A percentile compares a stretch with the other conserved stretches of the same genome.
Evolutionary conservation across 2,329 filamentous ascomycete species (phyloP).

Genomic region (Tolypocladium album): DNA sequence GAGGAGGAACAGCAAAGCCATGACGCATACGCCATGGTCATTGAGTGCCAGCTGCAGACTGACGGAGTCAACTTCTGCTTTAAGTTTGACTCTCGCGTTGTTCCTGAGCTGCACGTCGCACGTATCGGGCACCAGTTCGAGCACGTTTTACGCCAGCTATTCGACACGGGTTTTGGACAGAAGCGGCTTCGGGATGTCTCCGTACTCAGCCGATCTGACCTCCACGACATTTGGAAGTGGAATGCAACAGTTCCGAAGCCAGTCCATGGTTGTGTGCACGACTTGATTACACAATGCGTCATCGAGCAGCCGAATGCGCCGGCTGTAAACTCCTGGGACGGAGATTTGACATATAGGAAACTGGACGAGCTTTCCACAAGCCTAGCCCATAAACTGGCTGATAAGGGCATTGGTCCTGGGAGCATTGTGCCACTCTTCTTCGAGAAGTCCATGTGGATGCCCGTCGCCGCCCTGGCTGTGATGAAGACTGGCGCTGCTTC

Average conservation of each 20-base stretch:
- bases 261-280: constrained; percentile 9
- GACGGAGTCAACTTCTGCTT: background rate
- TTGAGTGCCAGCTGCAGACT: background rate
- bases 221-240: constrained; percentile 10
- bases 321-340: constrained; percentile 13
- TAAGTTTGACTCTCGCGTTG: constrained; percentile 4
- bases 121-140: constrained; percentile 5
- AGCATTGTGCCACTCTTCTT: constrained; percentile 11
- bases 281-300: constrained; percentile 5
- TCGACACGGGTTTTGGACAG: background rate
- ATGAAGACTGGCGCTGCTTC: constrained; percentile 11
- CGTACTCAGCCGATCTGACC: constrained; percentile 4
- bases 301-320: constrained; percentile 6
- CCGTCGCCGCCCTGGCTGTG: constrained; percentile 10
- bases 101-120: constrained; percentile 2
- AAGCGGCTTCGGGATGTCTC: constrained; percentile 3
- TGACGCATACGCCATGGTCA: constrained; percentile 1
- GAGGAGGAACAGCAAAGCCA: background rate
- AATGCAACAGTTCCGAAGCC: constrained; percentile 5
- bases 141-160: constrained; percentile 3
- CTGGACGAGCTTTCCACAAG: constrained; percentile 11
- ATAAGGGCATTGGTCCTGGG: constrained; percentile 14
- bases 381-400: constrained; percentile 6
- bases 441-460: constrained; percentile 12
- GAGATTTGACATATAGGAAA: constrained; percentile 27